A percentile compares a stretch with the other conserved stretches of the same genome.
Evolutionary conservation across 202 grass and related monocot species (phyloP).

Genomic region (Bolboschoenoplectus hybrid): DNA sequence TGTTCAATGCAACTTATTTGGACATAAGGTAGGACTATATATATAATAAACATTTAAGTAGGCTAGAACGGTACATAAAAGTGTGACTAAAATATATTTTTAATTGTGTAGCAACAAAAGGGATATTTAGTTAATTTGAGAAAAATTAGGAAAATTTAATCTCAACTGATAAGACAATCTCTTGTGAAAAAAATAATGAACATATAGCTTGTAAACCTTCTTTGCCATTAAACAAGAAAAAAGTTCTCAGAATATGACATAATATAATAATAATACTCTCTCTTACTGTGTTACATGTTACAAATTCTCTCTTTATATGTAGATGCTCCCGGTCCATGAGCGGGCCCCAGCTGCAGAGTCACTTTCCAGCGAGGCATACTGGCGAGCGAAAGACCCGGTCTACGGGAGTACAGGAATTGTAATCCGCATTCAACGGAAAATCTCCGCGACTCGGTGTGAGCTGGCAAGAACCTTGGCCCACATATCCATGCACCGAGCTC

Average conservation of each 20-base stretch:
- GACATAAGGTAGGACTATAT: too few species aligned
- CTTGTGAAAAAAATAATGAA: neutral
- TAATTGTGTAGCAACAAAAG: too few species aligned
- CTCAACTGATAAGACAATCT: neutral
- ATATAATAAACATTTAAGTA: too few species aligned
- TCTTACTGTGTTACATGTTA: neutral
- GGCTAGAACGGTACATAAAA: too few species aligned
- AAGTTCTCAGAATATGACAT: neutral
- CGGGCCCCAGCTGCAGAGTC: constrained; percentile 49
- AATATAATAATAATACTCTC: too few species aligned
- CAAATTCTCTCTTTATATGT: neutral
- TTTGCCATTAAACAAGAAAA: neutral
- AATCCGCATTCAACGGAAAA: constrained; percentile 48
- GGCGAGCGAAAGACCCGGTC: constrained; percentile 64
- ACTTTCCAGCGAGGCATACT: constrained; percentile 54
- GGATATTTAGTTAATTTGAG: too few species aligned
- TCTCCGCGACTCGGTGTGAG: constrained; percentile 47
- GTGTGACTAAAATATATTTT: too few species aligned
- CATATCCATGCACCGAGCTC: constrained; percentile 42
- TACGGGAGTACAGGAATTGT: constrained; percentile 64
- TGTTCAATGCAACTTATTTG: neutral
- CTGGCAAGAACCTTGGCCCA: constrained; percentile 50
- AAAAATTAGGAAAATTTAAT: neutral
- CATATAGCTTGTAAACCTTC: neutral
- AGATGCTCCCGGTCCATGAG: constrained; percentile 46